Evolutionary conservation across 768 basidiomycete genomes (phyloP).

Genomic region (Trametes cinnabarina): DNA sequence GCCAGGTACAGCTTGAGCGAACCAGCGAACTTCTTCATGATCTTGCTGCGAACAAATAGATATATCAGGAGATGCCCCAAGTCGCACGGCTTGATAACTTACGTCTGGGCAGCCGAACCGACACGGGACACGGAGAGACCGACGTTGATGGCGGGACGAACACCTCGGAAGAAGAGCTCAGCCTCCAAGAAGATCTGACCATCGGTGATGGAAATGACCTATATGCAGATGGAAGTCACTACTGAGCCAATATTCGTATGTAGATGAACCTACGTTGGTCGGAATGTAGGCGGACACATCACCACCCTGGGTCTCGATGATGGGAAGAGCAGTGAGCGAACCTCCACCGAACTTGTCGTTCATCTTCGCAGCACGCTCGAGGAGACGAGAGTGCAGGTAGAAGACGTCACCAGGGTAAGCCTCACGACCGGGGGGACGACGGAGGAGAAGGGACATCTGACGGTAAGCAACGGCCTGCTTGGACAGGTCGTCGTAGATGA

Average conservation of each 20-base stretch:
- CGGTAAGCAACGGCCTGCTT: constrained; percentile 99
- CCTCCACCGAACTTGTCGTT: constrained; percentile 98
- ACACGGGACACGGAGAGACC: constrained; percentile 99
- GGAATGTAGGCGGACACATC: constrained; percentile 99
- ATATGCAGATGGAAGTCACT: not conserved
- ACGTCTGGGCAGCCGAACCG: constrained; percentile 99
- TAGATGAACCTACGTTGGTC: constrained; percentile 65
- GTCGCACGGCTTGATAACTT: constrained; percentile 33
- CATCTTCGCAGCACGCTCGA: constrained; percentile 99
- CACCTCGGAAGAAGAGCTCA: constrained; percentile 99
- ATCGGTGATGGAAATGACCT: constrained; percentile 99
- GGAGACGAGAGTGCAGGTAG: constrained; percentile 99
- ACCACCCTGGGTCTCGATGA: constrained; percentile 99
- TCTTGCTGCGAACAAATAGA: constrained; percentile 55
- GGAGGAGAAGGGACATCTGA: constrained; percentile 99
- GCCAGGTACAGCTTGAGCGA: constrained; percentile 99
- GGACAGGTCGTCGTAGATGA: constrained; percentile 99
- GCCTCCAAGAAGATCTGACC: constrained; percentile 99
- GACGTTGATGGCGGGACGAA: constrained; percentile 99
- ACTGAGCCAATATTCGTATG: not conserved
- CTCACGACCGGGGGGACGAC: constrained; percentile 99
- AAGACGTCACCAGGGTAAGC: constrained; percentile 99
- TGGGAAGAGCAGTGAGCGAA: constrained; percentile 96
- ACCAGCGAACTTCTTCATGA: constrained; percentile 99
- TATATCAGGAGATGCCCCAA: not conserved